phyloP scores from a whole-genome alignment of 2,329 filamentous ascomycete species.

The Rachicladosporium sp. region DNA sequence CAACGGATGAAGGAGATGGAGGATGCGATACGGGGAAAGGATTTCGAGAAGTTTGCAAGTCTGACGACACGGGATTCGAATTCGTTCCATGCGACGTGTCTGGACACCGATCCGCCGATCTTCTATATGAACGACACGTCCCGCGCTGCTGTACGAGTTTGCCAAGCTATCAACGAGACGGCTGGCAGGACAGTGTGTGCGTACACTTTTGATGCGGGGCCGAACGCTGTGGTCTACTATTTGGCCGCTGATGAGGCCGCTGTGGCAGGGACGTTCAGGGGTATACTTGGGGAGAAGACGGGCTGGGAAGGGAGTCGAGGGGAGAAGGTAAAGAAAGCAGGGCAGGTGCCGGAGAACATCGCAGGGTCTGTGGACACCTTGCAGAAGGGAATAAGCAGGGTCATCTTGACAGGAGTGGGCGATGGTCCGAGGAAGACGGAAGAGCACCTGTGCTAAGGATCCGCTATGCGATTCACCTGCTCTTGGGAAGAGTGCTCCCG shows the following conservation, averaged over 20 bases:
- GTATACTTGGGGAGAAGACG: constrained; percentile 47
- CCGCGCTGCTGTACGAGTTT: constrained; percentile 71
- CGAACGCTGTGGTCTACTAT: constrained; percentile 95
- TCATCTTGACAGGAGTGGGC: constrained; percentile 85
- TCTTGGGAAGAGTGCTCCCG: too few species aligned
- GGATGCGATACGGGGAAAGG: constrained; percentile 59
- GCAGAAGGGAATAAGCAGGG: constrained; percentile 68
- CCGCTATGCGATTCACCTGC: too few species aligned
- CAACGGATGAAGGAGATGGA: constrained; percentile 76
- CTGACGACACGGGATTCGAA: constrained; percentile 96
- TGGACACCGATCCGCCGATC: constrained; percentile 93
- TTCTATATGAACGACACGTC: constrained; percentile 97
- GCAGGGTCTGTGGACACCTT: constrained; percentile 46
- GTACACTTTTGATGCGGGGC: constrained; percentile 95
- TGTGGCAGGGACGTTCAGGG: constrained; percentile 69
- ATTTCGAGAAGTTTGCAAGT: constrained; percentile 79
- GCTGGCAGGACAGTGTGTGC: constrained; percentile 73
- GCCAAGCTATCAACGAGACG: constrained; percentile 74
- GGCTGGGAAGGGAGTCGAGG: constrained; percentile 56
- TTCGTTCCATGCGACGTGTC: constrained; percentile 87
- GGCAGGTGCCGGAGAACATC: constrained; percentile 46
- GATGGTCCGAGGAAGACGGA: constrained; percentile 75
- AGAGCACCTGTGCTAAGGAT: constrained; percentile 30
- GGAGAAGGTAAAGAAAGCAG: constrained; percentile 38
- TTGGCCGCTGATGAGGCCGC: constrained; percentile 61